Evolutionary conservation across 2,329 filamentous ascomycete genomes (phyloP).

Genomic region (Alternaria panax): DNA sequence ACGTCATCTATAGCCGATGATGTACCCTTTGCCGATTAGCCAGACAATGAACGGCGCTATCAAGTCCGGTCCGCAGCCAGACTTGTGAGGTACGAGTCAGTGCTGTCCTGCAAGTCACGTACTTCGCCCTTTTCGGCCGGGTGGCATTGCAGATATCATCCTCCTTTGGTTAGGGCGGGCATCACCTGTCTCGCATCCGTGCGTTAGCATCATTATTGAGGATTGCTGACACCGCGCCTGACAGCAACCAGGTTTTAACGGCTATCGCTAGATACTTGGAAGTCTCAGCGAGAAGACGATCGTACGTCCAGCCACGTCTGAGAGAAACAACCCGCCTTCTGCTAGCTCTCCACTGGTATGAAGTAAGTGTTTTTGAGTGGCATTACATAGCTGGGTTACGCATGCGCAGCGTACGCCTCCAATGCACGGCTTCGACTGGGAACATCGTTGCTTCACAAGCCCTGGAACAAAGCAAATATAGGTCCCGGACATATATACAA

Average conservation of each 20-base stretch:
- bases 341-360: neutral
- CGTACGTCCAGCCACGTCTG: neutral
- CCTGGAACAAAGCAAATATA: slow-evolving; percentile 29
- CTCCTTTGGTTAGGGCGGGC: slow-evolving; percentile 6
- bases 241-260: slow-evolving; percentile 13
- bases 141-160: neutral
- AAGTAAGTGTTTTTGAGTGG: neutral
- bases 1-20: slow-evolving; percentile 18
- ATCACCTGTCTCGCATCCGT: neutral
- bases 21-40: slow-evolving; percentile 6
- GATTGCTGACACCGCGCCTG: slow-evolving; percentile 9
- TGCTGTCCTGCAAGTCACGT: slow-evolving; percentile 5
- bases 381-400: slow-evolving; percentile 13
- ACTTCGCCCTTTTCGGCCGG: slow-evolving; percentile 8
- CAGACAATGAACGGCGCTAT: slow-evolving; percentile 3
- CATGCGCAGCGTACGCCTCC: slow-evolving; percentile 7
- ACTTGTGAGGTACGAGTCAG: slow-evolving; percentile 11
- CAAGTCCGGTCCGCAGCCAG: slow-evolving; percentile 19
- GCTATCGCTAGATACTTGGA: slow-evolving; percentile 2
- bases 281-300: neutral
- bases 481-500: slow-evolving; percentile 20
- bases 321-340: neutral
- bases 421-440: slow-evolving; percentile 13
- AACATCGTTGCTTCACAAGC: slow-evolving; percentile 24
- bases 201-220: slow-evolving; percentile 2